Conservation (phyloP, 306 rosid species). For the Ormosia semicastrata region DNA sequence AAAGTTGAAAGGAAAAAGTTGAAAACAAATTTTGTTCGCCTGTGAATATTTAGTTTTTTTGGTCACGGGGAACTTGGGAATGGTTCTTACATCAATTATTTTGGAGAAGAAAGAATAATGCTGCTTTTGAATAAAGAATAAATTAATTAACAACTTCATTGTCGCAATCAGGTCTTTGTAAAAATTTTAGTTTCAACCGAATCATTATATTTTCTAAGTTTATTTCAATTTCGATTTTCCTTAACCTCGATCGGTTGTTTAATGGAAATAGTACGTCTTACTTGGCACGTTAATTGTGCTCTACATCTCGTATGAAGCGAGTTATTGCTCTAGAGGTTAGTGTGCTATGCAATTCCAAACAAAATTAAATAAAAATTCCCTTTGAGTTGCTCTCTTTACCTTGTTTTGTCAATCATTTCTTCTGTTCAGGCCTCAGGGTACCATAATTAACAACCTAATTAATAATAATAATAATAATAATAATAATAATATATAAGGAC, state of each 20-base stretch:
- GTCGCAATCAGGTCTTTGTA: not conserved
- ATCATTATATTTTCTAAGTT: not conserved
- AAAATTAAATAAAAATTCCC: not conserved
- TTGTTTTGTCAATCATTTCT: not conserved
- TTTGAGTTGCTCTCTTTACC: not conserved
- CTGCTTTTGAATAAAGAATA: not conserved
- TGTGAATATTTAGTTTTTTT: slow-evolving; percentile 1
- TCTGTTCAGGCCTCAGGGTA: not conserved
- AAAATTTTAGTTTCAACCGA: not conserved
- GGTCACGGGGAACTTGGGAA: not conserved
- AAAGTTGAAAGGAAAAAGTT: too few relatives aligned
- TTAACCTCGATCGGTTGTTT: not conserved
- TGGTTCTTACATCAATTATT: not conserved
- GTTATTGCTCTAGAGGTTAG: not conserved
- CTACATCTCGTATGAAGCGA: not conserved
- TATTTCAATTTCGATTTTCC: not conserved
- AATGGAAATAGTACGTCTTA: not conserved
- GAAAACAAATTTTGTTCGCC: too few relatives aligned
- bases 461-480: too few relatives aligned
- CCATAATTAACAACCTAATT: not conserved
- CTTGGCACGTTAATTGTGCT: not conserved
- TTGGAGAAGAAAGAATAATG: not conserved
- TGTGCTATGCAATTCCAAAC: not conserved
- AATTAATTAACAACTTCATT: not conserved
- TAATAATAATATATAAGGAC: too few relatives aligned